Percentiles rank a stretch among this genome's conserved stretches.
Conservation (phyloP, 768 basidiomycete genomes). For the Suillus discolor region DNA sequence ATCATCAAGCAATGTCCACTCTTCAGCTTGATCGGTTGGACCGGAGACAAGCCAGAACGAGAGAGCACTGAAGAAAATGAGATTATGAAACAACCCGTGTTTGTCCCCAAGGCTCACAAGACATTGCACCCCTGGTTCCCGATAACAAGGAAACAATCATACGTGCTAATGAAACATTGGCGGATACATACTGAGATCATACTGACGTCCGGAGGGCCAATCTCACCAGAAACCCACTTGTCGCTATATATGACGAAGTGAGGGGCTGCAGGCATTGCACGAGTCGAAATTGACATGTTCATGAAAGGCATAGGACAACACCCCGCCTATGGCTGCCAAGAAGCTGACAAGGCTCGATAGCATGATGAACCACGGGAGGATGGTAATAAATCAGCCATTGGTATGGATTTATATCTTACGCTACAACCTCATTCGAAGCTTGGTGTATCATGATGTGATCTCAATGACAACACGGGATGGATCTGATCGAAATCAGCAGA, state of each 20-base stretch:
- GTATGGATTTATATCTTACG: constrained; percentile 3
- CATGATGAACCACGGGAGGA: constrained; percentile 6
- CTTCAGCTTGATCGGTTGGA: constrained; percentile 60
- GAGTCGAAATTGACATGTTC: background rate
- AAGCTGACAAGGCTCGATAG: background rate
- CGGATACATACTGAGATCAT: constrained; percentile 32
- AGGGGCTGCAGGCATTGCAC: constrained; percentile 31
- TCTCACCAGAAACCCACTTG: constrained; percentile 37
- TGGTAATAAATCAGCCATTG: background rate
- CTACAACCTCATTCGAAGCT: background rate
- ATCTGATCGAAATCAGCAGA: no score
- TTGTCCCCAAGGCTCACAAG: constrained; percentile 42
- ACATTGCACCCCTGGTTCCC: constrained; percentile 55
- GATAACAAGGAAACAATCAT: background rate
- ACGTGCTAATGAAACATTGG: background rate
- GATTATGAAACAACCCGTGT: background rate
- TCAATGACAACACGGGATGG: no score
- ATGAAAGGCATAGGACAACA: background rate
- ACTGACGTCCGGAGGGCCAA: constrained; percentile 37
- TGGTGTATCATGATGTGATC: background rate
- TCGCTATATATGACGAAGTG: constrained; percentile 45
- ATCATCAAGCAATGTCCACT: constrained; percentile 52
- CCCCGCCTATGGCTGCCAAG: background rate
- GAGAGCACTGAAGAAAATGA: constrained; percentile 35
- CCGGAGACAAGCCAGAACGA: constrained; percentile 62